Conservation (phyloP, 2,329 filamentous ascomycete genomes). For the Colletotrichum sp. region DNA sequence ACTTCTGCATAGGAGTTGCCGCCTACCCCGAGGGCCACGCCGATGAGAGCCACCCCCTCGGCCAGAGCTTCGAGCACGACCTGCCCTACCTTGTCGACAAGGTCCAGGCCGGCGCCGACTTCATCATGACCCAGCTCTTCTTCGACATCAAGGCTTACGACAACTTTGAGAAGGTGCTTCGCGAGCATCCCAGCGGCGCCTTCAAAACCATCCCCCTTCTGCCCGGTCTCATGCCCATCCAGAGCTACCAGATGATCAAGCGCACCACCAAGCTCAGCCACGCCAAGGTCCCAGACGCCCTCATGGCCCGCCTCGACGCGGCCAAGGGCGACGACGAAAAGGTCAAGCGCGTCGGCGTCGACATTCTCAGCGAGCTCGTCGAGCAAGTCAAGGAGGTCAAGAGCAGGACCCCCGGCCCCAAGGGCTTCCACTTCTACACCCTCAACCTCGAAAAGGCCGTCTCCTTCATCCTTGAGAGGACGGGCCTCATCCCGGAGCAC, state of each 20-base stretch:
- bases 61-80: slow-evolving; percentile 76
- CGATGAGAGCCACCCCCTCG: slow-evolving; percentile 81
- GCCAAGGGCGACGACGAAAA: slow-evolving; percentile 82
- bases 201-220: slow-evolving; percentile 92
- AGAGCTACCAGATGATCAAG: slow-evolving; percentile 95
- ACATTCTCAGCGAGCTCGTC: slow-evolving; percentile 85
- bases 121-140: slow-evolving; percentile 98
- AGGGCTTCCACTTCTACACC: slow-evolving; percentile 97
- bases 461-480: slow-evolving; percentile 87
- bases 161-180: slow-evolving; percentile 76
- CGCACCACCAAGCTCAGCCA: slow-evolving; percentile 94
- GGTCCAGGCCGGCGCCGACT: slow-evolving; percentile 89
- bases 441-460: slow-evolving; percentile 96
- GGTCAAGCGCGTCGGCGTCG: slow-evolving; percentile 80
- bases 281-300: slow-evolving; percentile 75
- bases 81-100: slow-evolving; percentile 91
- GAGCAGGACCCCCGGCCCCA: slow-evolving; percentile 60
- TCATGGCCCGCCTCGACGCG: slow-evolving; percentile 73
- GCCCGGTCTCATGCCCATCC: slow-evolving; percentile 95
- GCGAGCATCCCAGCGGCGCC: slow-evolving; percentile 80
- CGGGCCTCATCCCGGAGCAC: slow-evolving; percentile 76
- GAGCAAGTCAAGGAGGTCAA: slow-evolving; percentile 75
- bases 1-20: slow-evolving; percentile 95
- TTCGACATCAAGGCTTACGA: slow-evolving; percentile 88
- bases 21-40: slow-evolving; percentile 96